Evolutionary conservation across 2,329 filamentous ascomycete genomes (phyloP).

Genomic region (Botrytis squamosa): DNA sequence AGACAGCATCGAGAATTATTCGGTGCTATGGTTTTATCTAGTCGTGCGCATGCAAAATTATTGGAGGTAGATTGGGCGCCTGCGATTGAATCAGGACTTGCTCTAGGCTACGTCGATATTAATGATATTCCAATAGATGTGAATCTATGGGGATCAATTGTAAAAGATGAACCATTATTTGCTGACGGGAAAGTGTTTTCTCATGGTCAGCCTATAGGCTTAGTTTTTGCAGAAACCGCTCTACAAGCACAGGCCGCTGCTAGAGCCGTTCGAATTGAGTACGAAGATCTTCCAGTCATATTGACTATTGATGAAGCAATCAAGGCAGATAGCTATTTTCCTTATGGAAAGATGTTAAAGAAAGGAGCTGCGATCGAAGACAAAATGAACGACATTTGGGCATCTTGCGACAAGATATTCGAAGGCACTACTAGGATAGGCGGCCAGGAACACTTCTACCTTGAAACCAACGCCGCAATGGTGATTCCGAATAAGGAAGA

Average conservation of each 20-base stretch:
- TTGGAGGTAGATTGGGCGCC: constrained; percentile 69
- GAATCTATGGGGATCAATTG: constrained; percentile 77
- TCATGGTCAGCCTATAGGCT: constrained; percentile 87
- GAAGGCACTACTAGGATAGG: constrained; percentile 80
- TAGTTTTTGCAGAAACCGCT: constrained; percentile 78
- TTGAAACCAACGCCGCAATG: constrained; percentile 84
- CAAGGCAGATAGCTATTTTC: constrained; percentile 79
- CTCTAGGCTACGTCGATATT: constrained; percentile 79
- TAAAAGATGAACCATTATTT: constrained; percentile 82
- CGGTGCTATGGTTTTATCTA: constrained; percentile 81
- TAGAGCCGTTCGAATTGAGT: constrained; percentile 78
- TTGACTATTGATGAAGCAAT: constrained; percentile 95
- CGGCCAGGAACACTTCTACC: constrained; percentile 94
- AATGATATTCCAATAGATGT: constrained; percentile 73
- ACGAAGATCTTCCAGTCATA: constrained; percentile 83
- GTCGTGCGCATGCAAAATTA: constrained; percentile 82
- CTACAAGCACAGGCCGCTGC: constrained; percentile 76
- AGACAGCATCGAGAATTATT: constrained; percentile 80
- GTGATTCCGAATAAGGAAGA: constrained; percentile 86
- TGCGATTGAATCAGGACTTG: constrained; percentile 64
- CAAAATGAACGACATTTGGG: constrained; percentile 30
- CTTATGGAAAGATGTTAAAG: constrained; percentile 76
- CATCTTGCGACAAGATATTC: constrained; percentile 49
- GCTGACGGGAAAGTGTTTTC: constrained; percentile 86
- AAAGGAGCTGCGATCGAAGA: constrained; percentile 75